Conservation (phyloP, 306 rosid genomes). For the Acacia acuminata region DNA sequence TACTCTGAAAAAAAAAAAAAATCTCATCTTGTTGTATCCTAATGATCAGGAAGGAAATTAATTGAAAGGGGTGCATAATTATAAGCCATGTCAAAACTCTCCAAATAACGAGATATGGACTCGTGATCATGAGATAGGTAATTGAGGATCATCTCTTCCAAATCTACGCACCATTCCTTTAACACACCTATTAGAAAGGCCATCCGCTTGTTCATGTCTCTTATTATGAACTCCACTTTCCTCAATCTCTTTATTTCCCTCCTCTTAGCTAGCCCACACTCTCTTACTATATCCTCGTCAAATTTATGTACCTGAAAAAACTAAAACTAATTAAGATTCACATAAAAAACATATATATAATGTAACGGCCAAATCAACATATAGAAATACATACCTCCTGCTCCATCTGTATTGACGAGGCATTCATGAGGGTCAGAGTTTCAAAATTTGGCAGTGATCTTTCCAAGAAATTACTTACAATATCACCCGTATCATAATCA, state of each 20-base stretch:
- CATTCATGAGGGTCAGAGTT: not conserved
- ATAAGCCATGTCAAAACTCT: not conserved
- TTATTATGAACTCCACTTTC: not conserved
- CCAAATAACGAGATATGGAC: not conserved
- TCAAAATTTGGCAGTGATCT: not conserved
- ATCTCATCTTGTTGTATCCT: too few relatives aligned
- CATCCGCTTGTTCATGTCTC: too few relatives aligned
- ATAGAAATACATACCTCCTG: not conserved
- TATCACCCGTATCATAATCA: not conserved
- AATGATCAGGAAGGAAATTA: too few relatives aligned
- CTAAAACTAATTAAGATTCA: not conserved
- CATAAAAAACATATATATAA: not conserved
- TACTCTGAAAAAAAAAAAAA: too few relatives aligned
- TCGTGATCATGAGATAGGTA: not conserved
- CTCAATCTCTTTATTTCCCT: not conserved
- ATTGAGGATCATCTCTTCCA: not conserved
- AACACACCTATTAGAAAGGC: not conserved
- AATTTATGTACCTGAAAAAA: not conserved
- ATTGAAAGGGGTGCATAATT: too few relatives aligned
- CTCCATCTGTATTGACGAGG: too few relatives aligned
- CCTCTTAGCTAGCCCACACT: not conserved
- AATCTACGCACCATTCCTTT: not conserved
- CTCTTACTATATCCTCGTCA: not conserved
- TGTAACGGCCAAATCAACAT: too few relatives aligned
- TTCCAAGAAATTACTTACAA: not conserved